These are phyloP conservation scores for Aspergillus melleus DNA, from an alignment of 2,329 filamentous ascomycete genomes.

Conservation along the genomic window DNA sequence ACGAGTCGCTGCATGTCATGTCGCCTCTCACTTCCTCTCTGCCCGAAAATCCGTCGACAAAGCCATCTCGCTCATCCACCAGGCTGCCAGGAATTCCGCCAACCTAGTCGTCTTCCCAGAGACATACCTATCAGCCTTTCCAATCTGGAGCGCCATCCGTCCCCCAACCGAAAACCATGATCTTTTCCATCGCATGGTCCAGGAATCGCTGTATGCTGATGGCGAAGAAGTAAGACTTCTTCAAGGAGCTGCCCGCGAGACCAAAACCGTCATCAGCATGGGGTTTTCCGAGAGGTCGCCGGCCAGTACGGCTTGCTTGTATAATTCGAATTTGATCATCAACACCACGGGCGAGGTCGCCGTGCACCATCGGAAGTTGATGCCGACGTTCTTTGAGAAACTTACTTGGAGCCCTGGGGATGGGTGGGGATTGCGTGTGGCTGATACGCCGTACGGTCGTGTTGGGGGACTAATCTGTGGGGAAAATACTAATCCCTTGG, in stretches of 20 bases:
- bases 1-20: conserved; percentile 23
- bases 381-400: conserved; percentile 60
- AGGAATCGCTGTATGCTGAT: conserved; percentile 48
- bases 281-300: conserved; percentile 52
- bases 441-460: conserved; percentile 37
- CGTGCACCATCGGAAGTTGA: conserved; percentile 55
- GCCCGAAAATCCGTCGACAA: conserved; percentile 50
- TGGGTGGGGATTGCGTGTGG: conserved; percentile 50
- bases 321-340: conserved; percentile 55
- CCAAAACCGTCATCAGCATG: conserved; percentile 46
- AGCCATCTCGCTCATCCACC: conserved; percentile 46
- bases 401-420: conserved; percentile 56
- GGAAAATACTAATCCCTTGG: conserved; percentile 60
- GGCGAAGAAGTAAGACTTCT: conserved; percentile 49
- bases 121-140: conserved; percentile 55
- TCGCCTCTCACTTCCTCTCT: conserved; percentile 50
- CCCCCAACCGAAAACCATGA: conserved; percentile 53
- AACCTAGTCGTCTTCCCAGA: conserved; percentile 57
- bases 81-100: conserved; percentile 46
- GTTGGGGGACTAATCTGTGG: conserved; percentile 49
- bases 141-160: conserved; percentile 51
- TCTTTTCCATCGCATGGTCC: conserved; percentile 50
- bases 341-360: conserved; percentile 45
- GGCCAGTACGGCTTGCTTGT: conserved; percentile 50
- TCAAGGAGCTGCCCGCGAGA: conserved; percentile 39